Base-by-base conservation (phyloP, 2,329 filamentous ascomycete genomes). In the Apiospora phragmitis region DNA sequence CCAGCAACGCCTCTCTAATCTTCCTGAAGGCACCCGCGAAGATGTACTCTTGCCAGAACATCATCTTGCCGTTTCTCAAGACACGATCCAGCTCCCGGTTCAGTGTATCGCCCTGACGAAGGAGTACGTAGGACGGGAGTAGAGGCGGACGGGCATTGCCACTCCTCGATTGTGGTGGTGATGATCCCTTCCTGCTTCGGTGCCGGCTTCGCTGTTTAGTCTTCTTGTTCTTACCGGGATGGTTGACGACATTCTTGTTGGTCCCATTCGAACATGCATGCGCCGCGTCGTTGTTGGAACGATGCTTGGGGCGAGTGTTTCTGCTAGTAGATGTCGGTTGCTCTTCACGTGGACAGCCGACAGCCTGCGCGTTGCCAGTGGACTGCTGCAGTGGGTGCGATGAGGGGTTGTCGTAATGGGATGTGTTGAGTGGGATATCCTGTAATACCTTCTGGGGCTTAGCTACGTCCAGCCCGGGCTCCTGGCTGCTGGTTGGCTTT, bases 41-140 rank as follows among this genome's bases (percentile, higher is more conserved):
- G n/a, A 67, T 21, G 42, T 43, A 4, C 24, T 67, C 24, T n/a
- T 67, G 65, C 38, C 42, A 67, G 24, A 12, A 29, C n/a, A 26
- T 1, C 65, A 67, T 67, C 38, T 32, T 32, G 38, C 41, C 38
- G 65, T 67, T 67, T n/a, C 9, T 67, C 24, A 26, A 3, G 12
- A 67, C 38, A 3, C 65, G 65, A 11, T 67, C 12, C 18, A 67
- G 65, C 65, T 67, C 65, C 26, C 65, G 65, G 41, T 67, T 21
- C 65, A 67, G 42, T 9, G 12, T 21, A 12, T 42, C 8, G n/a
- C 42, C 65, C 32, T 67, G 65, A 3, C 41, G 18, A 7, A n/a
- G 6, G 26, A 67, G 65, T 24, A 32, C 26, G 6, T 16, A 8
- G n/a, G n/a, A 18, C 18, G 41, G 65, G 11, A n/a, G 24, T 41